phyloP scores from a whole-genome alignment of 2,329 filamentous ascomycete genomes.

The Stachybotrys elegans region DNA sequence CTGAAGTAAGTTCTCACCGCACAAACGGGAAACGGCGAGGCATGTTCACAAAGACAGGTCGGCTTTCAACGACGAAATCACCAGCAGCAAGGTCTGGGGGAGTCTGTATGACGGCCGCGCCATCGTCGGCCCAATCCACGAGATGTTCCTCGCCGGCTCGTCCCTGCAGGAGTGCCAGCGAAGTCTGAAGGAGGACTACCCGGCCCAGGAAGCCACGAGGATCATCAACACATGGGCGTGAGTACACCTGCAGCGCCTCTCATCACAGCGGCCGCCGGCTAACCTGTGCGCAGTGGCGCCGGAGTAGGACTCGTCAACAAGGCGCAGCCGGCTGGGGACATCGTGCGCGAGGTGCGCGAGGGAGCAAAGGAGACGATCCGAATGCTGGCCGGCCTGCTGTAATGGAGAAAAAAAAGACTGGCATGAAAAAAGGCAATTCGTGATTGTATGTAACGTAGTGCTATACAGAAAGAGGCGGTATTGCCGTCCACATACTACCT shows the following conservation, averaged over 20 bases:
- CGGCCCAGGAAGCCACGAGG: slow-evolving; percentile 24
- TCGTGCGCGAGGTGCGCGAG: slow-evolving; percentile 35
- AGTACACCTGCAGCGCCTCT: too few species aligned
- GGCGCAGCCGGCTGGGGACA: slow-evolving; percentile 33
- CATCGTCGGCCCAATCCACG: slow-evolving; percentile 32
- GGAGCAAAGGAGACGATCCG: slow-evolving; percentile 28
- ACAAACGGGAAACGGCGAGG: not conserved
- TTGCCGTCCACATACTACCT: too few species aligned
- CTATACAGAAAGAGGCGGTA: too few species aligned
- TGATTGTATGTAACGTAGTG: too few species aligned
- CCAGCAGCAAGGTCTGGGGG: slow-evolving; percentile 33
- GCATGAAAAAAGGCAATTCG: too few species aligned
- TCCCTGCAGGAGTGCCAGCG: slow-evolving; percentile 36
- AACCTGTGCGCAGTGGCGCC: slow-evolving; percentile 27
- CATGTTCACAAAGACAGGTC: slow-evolving; percentile 18
- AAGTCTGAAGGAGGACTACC: slow-evolving; percentile 31
- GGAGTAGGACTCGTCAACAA: slow-evolving; percentile 40
- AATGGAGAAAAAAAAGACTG: too few species aligned
- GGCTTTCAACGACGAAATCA: slow-evolving; percentile 37
- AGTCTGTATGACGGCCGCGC: slow-evolving; percentile 39
- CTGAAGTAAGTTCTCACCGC: too few species aligned
- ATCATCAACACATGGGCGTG: slow-evolving; percentile 33
- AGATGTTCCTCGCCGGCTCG: slow-evolving; percentile 32
- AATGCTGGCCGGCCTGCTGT: slow-evolving; percentile 14
- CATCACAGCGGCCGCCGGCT: too few species aligned